Evolutionary conservation across 2,329 filamentous ascomycete species (phyloP).

Genomic region (Diplocarpon rosae): DNA sequence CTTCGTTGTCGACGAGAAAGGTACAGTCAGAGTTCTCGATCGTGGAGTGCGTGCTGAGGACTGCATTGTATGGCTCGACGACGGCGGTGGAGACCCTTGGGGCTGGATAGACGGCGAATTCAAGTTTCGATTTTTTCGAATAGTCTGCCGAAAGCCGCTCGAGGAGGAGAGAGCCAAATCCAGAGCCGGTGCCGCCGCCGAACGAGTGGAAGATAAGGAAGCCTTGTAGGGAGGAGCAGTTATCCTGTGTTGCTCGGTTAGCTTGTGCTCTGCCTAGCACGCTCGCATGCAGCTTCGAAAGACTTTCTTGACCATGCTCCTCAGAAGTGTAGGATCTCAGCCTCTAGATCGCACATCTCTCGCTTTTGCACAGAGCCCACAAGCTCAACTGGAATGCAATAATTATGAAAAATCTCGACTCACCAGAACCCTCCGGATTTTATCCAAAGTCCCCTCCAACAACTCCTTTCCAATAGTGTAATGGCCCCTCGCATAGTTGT

Average conservation of each 20-base stretch:
- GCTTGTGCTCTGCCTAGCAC: not conserved
- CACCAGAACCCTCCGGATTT: slow-evolving; percentile 53
- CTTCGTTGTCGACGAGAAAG: slow-evolving; percentile 59
- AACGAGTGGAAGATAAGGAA: slow-evolving; percentile 62
- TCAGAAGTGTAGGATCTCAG: too few species aligned
- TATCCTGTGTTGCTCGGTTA: slow-evolving; percentile 34
- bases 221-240: slow-evolving; percentile 54
- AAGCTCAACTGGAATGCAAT: not conserved
- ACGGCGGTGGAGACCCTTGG: slow-evolving; percentile 55
- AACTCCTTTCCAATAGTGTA: slow-evolving; percentile 61
- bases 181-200: slow-evolving; percentile 56
- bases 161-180: slow-evolving; percentile 53
- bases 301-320: not conserved
- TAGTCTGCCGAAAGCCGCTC: slow-evolving; percentile 54
- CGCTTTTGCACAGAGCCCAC: not conserved
- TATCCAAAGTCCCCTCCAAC: slow-evolving; percentile 51
- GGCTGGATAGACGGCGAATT: slow-evolving; percentile 55
- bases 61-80: slow-evolving; percentile 58
- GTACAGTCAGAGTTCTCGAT: slow-evolving; percentile 59
- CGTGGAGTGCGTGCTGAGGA: slow-evolving; percentile 44
- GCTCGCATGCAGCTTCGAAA: not conserved
- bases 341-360: too few species aligned
- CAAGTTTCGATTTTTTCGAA: slow-evolving; percentile 58
- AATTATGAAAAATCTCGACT: slow-evolving; percentile 9
- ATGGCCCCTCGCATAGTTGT: slow-evolving; percentile 60